Evolutionary conservation across 805 yeast species (phyloP), one percentile per base, ranked within the genome.

Genomic region (Kodamaea kaohsiungensis): DNA sequence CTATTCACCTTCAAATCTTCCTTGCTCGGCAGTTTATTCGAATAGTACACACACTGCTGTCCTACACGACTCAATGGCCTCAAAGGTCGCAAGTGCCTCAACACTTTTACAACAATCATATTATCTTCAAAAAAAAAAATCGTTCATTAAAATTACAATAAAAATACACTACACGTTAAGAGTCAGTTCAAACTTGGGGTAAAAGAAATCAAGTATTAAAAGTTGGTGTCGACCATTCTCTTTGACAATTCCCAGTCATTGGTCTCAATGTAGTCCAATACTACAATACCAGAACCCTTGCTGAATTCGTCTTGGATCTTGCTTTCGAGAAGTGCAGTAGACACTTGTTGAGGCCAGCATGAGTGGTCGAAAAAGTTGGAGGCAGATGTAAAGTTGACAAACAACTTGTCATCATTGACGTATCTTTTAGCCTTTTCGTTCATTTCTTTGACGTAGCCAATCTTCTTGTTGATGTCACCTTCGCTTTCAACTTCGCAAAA

Each of bases 271-370:
- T 82, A 88, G 66, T 88, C 95, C 65, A 88, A 69, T 25, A 88
- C 82, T 46, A 87, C 74, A 43, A 87, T 75, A 42, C 95, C 95
- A 56, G 77, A 74, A 30, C 87, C 86, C 60, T 75, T 78, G 42
- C 73, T 77, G 63, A 83, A 82, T 13, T 70, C 61, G n/a, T 79
- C 75, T 48, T 77, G 75, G 54, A 85, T 67, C 15, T 76, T 72
- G 48, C 76, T 73, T 37, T 68, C 63, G 15, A 63, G 61, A 69
- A 83, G 71, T 53, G 83, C 84, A 53, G 77, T 71, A 16, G 91
- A 83, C 56, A 88, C 82, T 59, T 80, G 76, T 55, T 80, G 77
- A 1, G 95, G 95, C 95, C 95, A 88, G 68, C 90, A 87, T 47
- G 74, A 77, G 50, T 77, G 83, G 68, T 86, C 83, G 68, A 85